Evolutionary conservation across 768 basidiomycete species (phyloP).

Genomic region (Dioszegia hungarica): DNA sequence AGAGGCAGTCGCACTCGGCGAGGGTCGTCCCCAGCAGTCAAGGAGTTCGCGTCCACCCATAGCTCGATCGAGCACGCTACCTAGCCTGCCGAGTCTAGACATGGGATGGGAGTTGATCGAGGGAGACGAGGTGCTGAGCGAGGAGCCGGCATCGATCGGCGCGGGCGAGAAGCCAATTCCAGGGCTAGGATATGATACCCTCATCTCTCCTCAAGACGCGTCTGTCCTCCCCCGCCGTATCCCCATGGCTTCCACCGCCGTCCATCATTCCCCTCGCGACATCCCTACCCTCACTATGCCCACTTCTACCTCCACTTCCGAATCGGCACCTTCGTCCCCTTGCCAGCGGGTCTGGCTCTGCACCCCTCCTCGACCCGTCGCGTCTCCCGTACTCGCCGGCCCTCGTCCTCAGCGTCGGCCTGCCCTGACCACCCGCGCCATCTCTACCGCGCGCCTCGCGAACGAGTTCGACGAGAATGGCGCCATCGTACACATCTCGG

Average conservation of each 20-base stretch:
- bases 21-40: no score
- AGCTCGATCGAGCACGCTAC: background rate
- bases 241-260: no score
- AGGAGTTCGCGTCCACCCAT: background rate
- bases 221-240: no score
- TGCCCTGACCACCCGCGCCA: slow-evolving; percentile 9
- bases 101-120: background rate
- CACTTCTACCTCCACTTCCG: background rate
- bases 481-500: slow-evolving; percentile 12
- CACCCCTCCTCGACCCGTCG: background rate
- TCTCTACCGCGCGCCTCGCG: slow-evolving; percentile 21
- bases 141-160: background rate
- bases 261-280: background rate
- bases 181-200: no score
- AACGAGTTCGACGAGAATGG: slow-evolving; percentile 18
- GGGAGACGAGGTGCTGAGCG: background rate
- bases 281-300: background rate
- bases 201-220: no score
- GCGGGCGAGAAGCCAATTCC: background rate
- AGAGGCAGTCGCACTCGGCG: no score
- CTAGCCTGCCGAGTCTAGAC: background rate
- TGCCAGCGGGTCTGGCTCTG: background rate
- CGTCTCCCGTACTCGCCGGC: background rate
- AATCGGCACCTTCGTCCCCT: background rate
- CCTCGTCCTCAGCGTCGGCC: background rate